Conservation (phyloP, 169 alveolate species). For the Cryptosporidium felis region DNA sequence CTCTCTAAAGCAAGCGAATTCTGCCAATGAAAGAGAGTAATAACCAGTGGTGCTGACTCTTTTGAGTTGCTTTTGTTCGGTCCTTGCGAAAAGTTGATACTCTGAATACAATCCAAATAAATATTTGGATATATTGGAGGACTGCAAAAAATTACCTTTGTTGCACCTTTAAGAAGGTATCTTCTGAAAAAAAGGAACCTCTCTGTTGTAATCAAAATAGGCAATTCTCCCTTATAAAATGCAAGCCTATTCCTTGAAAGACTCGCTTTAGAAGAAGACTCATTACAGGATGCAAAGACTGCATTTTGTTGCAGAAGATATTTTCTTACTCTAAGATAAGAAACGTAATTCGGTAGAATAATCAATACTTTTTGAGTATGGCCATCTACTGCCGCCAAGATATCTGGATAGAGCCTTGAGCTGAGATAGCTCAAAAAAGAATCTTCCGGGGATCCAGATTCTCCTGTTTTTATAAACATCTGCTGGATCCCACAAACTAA, state of each 20-base stretch:
- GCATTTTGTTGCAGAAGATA: conserved; percentile 67
- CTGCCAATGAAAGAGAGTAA: conserved; percentile 45
- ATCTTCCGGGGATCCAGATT: conserved; percentile 22
- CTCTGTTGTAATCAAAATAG: conserved; percentile 76
- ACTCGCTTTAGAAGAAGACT: conserved; percentile 52
- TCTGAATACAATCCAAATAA: conserved; percentile 67
- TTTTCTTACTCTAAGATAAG: conserved; percentile 34
- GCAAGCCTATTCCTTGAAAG: conserved; percentile 66
- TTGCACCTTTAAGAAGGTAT: conserved; percentile 78
- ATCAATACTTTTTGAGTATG: conserved; percentile 30
- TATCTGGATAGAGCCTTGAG: conserved; percentile 40
- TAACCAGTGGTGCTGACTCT: conserved; percentile 7
- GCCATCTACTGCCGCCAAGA: conserved; percentile 63
- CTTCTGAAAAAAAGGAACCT: conserved; percentile 80
- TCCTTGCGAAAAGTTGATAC: conserved; percentile 32
- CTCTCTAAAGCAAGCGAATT: conserved; percentile 66
- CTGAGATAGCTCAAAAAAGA: conserved; percentile 5
- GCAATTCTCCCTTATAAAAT: conserved; percentile 68
- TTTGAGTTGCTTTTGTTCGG: background rate
- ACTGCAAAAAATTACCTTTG: conserved; percentile 72
- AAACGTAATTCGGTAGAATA: conserved; percentile 42
- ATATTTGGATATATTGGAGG: conserved; percentile 80
- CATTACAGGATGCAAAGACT: conserved; percentile 61
- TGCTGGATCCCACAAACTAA: conserved; percentile 32
- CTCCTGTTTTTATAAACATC: conserved; percentile 57